Conservation (phyloP, 2,329 filamentous ascomycete species). For the Pseudopithomyces chartarum region DNA sequence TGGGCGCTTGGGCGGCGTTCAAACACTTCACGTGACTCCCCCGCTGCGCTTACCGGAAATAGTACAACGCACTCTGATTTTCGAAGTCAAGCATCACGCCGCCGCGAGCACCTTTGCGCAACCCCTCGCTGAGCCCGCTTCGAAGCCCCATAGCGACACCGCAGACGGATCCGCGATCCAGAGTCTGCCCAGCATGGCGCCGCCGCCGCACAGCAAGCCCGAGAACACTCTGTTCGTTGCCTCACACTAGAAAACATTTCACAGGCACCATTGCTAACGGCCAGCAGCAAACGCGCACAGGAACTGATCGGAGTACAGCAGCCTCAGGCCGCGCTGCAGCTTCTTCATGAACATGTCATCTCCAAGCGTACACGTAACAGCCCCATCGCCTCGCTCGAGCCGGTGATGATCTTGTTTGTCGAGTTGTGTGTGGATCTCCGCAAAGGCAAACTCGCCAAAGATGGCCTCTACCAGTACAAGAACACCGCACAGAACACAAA, state of each 20-base stretch:
- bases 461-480: constrained; percentile 99
- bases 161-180: constrained; percentile 30
- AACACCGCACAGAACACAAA: constrained; percentile 99
- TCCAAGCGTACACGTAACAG: constrained; percentile 98
- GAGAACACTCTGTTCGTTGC: constrained; percentile 81
- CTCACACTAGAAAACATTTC: constrained; percentile 10
- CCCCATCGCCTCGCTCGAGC: constrained; percentile 93
- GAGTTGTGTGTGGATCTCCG: constrained; percentile 96
- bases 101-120: constrained; percentile 25
- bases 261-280: constrained; percentile 21
- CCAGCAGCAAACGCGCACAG: constrained; percentile 72
- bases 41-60: neutral
- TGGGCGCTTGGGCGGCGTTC: neutral
- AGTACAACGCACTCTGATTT: constrained; percentile 2
- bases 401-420: constrained; percentile 97
- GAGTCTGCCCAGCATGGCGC: constrained; percentile 71
- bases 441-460: constrained; percentile 98
- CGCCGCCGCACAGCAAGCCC: constrained; percentile 94
- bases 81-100: constrained; percentile 4
- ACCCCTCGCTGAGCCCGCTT: constrained; percentile 33
- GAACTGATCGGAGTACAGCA: constrained; percentile 98
- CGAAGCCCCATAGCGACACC: constrained; percentile 33
- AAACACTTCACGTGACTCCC: neutral
- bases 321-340: constrained; percentile 85
- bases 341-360: constrained; percentile 98